Evolutionary conservation across 1,139 yeast species (phyloP), one percentile per base, ranked within the genome.

Genomic region (Komagataea norvegica): DNA sequence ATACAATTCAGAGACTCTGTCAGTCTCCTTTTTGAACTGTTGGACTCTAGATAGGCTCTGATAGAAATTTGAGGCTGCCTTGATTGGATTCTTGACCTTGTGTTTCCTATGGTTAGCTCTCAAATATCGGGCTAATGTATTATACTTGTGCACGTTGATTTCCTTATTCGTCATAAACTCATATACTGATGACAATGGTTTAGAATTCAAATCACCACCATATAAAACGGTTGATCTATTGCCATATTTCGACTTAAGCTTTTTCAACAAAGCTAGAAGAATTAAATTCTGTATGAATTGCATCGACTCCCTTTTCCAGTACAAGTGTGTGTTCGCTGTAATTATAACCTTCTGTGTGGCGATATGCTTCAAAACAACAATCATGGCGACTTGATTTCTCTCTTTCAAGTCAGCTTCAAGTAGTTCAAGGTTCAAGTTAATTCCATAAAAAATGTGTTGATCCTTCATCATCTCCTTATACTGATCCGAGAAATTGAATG

Each of bases 231-330:
- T 56, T 42, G 61, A 21, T 18, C 9, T 13, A 43, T 55, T 31
- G 45, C 51, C 36, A 59, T 57, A 40, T 55, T 54, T 41, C 47
- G 44, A 6, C 49, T 51, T 33, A 47, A 46, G 37, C 47, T 55
- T 40, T 50, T 54, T 56, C 67, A 65, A 17, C 67, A 61, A 34
- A 68, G 58, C 56, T 52, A 74, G 60, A 11, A 77, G 56, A 10
- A 73, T 56, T 52, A 72, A 67, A n/a, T 74, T 64, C 49, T 77
- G 83, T 31, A 74, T 51, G 11, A 75, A 57, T 48, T 74, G 76
- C 17, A 77, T 78, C 46, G 75, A 79, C 41, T 70, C 68, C 41
- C 60, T 69, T 44, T 70, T 67, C 83, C 83, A 77, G 51, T 77
- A 77, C n/a, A 77, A 57, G 54, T 77, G 83, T 1, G 82, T 76